phyloP scores from a whole-genome alignment of 805 yeast genomes.

The Kodamaea kakaduensis region DNA sequence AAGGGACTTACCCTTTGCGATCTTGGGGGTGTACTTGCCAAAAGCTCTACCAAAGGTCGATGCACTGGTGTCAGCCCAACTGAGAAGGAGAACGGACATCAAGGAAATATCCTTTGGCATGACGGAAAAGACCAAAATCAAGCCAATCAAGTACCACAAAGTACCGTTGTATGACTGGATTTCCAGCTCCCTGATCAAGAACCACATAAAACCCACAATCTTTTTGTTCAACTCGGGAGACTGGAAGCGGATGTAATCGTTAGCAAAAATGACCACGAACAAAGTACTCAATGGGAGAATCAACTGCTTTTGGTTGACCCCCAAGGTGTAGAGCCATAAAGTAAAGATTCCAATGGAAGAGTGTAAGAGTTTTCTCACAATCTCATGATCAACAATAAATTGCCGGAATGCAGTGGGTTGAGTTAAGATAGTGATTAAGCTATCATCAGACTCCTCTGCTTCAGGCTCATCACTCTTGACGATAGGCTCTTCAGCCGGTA shows the following conservation, averaged over 20 bases:
- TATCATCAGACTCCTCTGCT: neutral
- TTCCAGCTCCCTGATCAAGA: constrained; percentile 82
- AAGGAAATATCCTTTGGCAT: constrained; percentile 80
- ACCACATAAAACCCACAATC: constrained; percentile 69
- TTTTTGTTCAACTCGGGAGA: constrained; percentile 57
- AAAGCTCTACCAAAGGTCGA: constrained; percentile 85
- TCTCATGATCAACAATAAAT: constrained; percentile 73
- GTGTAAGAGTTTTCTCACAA: constrained; percentile 85
- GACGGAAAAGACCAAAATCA: constrained; percentile 61
- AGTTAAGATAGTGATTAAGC: constrained; percentile 1
- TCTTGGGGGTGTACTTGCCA: constrained; percentile 79
- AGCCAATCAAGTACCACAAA: constrained; percentile 80
- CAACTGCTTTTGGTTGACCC: constrained; percentile 53
- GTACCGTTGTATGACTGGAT: constrained; percentile 74
- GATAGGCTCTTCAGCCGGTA: neutral
- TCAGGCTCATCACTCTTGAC: constrained; percentile 4
- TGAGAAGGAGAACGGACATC: constrained; percentile 70
- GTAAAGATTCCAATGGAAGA: constrained; percentile 85
- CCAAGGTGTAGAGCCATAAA: constrained; percentile 63
- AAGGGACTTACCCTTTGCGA: constrained; percentile 71
- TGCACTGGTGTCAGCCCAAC: constrained; percentile 98
- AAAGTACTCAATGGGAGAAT: constrained; percentile 54
- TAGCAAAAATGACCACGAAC: constrained; percentile 50
- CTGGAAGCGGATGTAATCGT: constrained; percentile 68
- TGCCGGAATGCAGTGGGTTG: constrained; percentile 12